phyloP scores from a whole-genome alignment of 768 basidiomycete genomes.

The Boletales sp. region DNA sequence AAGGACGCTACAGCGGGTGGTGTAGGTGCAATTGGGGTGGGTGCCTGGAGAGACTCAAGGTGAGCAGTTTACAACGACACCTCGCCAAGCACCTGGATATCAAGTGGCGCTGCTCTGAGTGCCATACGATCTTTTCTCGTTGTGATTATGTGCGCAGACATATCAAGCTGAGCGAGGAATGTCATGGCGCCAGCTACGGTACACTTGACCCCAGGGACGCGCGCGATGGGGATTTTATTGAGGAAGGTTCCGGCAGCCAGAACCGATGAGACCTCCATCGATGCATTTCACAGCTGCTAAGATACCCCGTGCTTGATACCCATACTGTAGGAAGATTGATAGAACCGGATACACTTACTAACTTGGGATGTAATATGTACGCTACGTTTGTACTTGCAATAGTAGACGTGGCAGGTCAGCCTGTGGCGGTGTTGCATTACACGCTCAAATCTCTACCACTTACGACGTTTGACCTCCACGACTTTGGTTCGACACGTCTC shows the following conservation, averaged over 20 bases:
- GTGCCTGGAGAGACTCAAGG: constrained; percentile 9
- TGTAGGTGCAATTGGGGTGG: constrained; percentile 7
- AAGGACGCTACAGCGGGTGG: constrained; percentile 2
- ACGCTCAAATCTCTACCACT: neutral
- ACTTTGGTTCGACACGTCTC: too few species aligned
- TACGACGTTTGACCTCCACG: neutral
- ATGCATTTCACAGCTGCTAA: neutral
- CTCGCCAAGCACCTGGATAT: constrained; percentile 7
- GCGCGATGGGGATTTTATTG: too few species aligned
- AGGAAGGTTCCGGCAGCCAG: too few species aligned
- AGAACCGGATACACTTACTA: too few species aligned
- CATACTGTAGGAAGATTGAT: too few species aligned
- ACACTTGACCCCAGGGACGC: neutral
- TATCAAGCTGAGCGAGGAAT: constrained; percentile 2
- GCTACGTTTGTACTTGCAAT: too few species aligned
- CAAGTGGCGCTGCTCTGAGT: constrained; percentile 12
- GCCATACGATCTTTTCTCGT: constrained; percentile 3
- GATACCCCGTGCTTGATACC: too few species aligned
- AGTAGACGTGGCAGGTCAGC: too few species aligned
- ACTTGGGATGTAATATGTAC: too few species aligned
- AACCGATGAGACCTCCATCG: too few species aligned
- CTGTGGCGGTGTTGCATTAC: neutral
- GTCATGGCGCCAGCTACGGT: constrained; percentile 1
- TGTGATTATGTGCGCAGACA: constrained; percentile 8
- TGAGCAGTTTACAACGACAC: constrained; percentile 9